Percentiles rank a stretch among this genome's conserved stretches.
These are phyloP conservation scores for Candida corydali DNA, from an alignment of 805 yeast genomes.

Conservation along the genomic window DNA sequence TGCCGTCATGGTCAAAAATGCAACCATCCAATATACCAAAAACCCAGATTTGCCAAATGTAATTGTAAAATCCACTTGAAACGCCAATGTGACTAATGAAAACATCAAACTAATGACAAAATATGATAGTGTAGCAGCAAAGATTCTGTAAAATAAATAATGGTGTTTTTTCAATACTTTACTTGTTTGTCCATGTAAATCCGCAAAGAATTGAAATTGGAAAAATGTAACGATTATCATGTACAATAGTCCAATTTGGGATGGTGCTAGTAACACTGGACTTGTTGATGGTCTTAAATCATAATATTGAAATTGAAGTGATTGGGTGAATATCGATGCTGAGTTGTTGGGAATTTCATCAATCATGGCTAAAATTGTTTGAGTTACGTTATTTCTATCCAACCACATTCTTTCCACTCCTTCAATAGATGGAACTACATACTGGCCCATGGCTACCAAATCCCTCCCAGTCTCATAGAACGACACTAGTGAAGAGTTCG, in stretches of 20 bases:
- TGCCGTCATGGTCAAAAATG: constrained; percentile 66
- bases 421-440: constrained; percentile 37
- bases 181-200: constrained; percentile 48
- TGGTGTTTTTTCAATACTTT: constrained; percentile 40
- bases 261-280: constrained; percentile 56
- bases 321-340: constrained; percentile 15
- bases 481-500: constrained; percentile 29
- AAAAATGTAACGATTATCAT: constrained; percentile 70
- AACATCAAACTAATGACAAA: constrained; percentile 56
- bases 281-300: constrained; percentile 51
- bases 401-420: constrained; percentile 31
- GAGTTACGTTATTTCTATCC: constrained; percentile 18
- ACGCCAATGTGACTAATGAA: constrained; percentile 60
- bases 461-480: constrained; percentile 66
- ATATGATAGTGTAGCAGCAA: constrained; percentile 48
- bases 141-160: constrained; percentile 49
- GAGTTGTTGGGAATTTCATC: constrained; percentile 10
- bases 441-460: constrained; percentile 41
- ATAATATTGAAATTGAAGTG: constrained; percentile 27
- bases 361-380: constrained; percentile 7
- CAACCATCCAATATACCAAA: constrained; percentile 68
- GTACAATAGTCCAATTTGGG: constrained; percentile 73
- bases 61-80: constrained; percentile 55
- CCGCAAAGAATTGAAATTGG: constrained; percentile 58
- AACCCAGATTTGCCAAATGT: constrained; percentile 70